Base-by-base conservation (phyloP, 306 rosid species). In the Cicer chorassanicum region DNA sequence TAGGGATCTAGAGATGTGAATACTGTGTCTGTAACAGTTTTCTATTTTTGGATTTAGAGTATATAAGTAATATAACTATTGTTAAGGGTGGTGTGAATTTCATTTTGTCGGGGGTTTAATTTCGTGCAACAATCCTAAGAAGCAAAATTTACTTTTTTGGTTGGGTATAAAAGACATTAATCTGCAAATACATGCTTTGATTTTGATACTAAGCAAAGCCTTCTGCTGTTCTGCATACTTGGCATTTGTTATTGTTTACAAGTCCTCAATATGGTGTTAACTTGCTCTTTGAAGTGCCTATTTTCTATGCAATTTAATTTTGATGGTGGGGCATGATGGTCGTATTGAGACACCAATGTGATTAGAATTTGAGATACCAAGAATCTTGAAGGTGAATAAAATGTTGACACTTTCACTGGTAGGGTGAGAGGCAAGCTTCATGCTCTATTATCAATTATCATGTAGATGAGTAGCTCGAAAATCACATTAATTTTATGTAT, bases 261-360 rank as follows among this genome's bases (percentile, higher is more conserved):
- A 62, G 71, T 56, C 41, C 54, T 8, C 2, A 63, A 64, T 34
- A 38, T 38, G 72, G 44, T 62, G 24, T 45, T 51, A 19, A 40
- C 55, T 40, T 14, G 11, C 34, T 24, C 34, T 24, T 43, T 15
- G 9, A 48, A 62, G 53, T 21, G 59, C 54, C 7, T 24, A 24
- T 24, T 53, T 72, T 43, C 19, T 12, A 14, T 12, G 6, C 6
- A 51, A 38, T 21, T 14, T 40, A 46, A 46, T 46, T 11, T 11
- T 46, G 51, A 15, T 46, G 15, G 51, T 12, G 14, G 12, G 14
- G 15, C 15, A 46, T 1, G 51, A n/a, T 46, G 51, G 51, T 46
- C 15, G 9, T 46, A 46, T 46, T 11, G 50, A 45, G n/a, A 45
- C 14, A 45, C 50, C 50, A 11, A 45, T 10, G 14, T 45, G 50